These are phyloP conservation scores for Papiliotrema nemorosa DNA, from an alignment of 1,284 basidiomycete genomes.

Conservation along the genomic window DNA sequence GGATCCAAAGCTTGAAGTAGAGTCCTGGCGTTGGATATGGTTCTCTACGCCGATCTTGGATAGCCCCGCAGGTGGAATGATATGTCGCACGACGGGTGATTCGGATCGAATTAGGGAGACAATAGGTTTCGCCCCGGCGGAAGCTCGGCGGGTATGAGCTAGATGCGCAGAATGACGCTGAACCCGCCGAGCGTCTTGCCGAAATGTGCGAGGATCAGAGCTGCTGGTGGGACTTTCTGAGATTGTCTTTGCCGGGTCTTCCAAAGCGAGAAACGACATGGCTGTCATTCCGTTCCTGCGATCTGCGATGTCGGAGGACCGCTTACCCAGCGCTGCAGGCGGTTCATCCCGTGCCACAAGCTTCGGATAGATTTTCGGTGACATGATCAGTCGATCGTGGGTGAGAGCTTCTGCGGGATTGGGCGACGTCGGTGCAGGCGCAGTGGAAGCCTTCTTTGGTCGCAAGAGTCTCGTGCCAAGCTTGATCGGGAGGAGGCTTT, in stretches of 20 bases:
- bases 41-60: neutral
- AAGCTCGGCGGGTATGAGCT: neutral
- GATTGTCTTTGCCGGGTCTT: neutral
- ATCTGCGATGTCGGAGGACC: neutral
- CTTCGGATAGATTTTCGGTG: neutral
- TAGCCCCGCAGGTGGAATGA: slow-evolving; percentile 2
- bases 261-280: slow-evolving; percentile 2
- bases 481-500: neutral
- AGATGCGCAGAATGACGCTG: neutral
- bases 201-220: too few species aligned
- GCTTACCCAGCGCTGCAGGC: neutral
- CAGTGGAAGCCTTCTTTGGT: neutral
- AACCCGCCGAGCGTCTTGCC: neutral
- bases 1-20: neutral
- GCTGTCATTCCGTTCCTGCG: slow-evolving; percentile 4
- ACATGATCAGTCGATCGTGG: neutral
- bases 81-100: neutral
- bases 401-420: neutral
- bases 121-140: neutral
- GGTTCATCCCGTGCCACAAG: slow-evolving; percentile 6
- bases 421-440: neutral
- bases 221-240: too few species aligned
- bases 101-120: neutral
- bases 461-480: neutral
- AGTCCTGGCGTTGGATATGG: too few species aligned